Conservation (phyloP, 1,139 yeast genomes). For the Suhomyces kunorum region DNA sequence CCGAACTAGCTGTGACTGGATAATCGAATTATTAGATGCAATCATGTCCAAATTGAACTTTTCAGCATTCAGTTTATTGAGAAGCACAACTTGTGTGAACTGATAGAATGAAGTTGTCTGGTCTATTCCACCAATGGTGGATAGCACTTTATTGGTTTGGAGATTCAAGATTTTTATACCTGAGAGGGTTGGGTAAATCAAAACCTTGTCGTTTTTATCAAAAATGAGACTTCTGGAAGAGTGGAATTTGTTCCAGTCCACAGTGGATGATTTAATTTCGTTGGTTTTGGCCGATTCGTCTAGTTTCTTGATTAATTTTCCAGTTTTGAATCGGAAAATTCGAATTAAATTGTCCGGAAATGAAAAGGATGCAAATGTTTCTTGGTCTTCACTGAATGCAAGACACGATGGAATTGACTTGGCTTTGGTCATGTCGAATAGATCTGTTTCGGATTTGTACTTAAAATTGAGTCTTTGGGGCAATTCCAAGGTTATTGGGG, state of each 20-base stretch:
- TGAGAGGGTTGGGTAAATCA: constrained; percentile 32
- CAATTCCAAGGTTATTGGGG: constrained; percentile 17
- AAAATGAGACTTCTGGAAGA: constrained; percentile 26
- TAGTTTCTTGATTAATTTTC: constrained; percentile 27
- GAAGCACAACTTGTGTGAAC: constrained; percentile 20
- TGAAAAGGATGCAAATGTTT: constrained; percentile 27
- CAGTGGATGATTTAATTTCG: constrained; percentile 23
- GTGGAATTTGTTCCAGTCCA: constrained; percentile 8
- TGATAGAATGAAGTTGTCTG: constrained; percentile 22
- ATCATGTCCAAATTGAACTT: constrained; percentile 32
- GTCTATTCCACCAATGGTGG: constrained; percentile 36
- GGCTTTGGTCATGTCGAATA: constrained; percentile 39
- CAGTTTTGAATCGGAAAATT: constrained; percentile 35
- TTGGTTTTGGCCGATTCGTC: constrained; percentile 24
- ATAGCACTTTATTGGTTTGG: constrained; percentile 26
- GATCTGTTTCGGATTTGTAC: constrained; percentile 44
- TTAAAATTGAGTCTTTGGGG: constrained; percentile 26
- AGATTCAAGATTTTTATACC: constrained; percentile 40
- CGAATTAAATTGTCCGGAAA: constrained; percentile 34
- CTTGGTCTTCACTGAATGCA: constrained; percentile 26
- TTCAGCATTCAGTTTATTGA: constrained; percentile 18
- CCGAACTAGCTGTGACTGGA: constrained; percentile 30
- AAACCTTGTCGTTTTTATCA: constrained; percentile 35
- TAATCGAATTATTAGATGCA: constrained; percentile 39
- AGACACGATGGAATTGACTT: constrained; percentile 27